Conservation (phyloP, 2,329 filamentous ascomycete genomes). For the Fusarium sp. region DNA sequence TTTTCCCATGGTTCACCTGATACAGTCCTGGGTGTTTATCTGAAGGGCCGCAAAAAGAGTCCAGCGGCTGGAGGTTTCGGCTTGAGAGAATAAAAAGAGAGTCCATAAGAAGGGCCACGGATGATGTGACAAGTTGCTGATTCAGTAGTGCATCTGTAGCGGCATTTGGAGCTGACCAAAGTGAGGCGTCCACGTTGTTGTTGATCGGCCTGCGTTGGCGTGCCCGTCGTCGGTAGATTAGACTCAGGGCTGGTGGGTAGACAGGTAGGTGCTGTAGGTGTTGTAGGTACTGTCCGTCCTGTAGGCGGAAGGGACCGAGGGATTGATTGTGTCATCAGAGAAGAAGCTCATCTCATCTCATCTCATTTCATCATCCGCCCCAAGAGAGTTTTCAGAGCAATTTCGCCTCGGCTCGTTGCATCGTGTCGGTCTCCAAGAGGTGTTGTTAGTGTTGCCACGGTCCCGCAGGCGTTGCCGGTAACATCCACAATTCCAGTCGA, state of each 20-base stretch:
- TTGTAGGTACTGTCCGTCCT: too few relatives aligned
- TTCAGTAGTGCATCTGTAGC: constrained; percentile 12
- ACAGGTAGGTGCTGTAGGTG: neutral
- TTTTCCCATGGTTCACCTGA: constrained; percentile 1
- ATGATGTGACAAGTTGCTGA: constrained; percentile 27
- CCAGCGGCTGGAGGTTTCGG: neutral
- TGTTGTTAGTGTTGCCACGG: constrained; percentile 14
- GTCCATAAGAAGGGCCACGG: neutral
- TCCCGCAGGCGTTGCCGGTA: constrained; percentile 12
- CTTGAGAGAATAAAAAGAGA: neutral
- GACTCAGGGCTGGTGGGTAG: neutral
- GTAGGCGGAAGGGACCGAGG: neutral
- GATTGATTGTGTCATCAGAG: neutral
- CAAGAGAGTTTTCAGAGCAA: constrained; percentile 2
- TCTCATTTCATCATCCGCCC: neutral
- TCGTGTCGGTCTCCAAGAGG: neutral
- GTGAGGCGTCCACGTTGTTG: constrained; percentile 22
- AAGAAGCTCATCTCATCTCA: neutral
- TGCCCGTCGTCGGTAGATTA: constrained; percentile 1
- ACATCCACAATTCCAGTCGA: constrained; percentile 29
- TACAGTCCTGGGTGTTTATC: constrained; percentile 11
- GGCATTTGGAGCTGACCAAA: constrained; percentile 13
- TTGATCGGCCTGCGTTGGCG: constrained; percentile 14
- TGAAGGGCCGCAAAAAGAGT: neutral
- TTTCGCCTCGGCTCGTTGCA: neutral